Base-by-base conservation (phyloP, 805 yeast genomes). In the Candida chilensis region DNA sequence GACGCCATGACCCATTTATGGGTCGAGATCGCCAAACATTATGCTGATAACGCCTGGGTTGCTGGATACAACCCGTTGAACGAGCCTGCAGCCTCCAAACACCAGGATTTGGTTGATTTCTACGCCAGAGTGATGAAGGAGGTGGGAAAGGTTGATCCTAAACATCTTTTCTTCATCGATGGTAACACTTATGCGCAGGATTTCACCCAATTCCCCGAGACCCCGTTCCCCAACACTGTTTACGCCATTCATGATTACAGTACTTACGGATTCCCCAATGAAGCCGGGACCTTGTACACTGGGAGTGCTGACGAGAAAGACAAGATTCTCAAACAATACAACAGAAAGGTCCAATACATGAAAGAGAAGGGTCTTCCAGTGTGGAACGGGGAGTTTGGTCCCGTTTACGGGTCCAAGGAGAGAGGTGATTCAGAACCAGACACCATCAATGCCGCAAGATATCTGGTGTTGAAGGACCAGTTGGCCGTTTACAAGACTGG, bases 41-140 rank as follows among this genome's bases (percentile, higher is more conserved):
- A 69, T 43, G 57, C 52, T 37, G 64, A 57, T 32, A 67, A 69
- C 41, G 41, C 48, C 13, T 66, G 67, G 67, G 57, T 69, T 32
- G 74, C 74, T 5, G 75, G 75, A 11, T 69, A 66, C 46, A 69
- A 69, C 36, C 66, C 72, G 14, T 48, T 69, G 45, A 69, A 69
- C 44, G 75, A 69, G 43, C 75, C 75, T 3, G 68, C 72, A 2
- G 63, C 57, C 21, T 39, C 63, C 2, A 57, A 64, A 30, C 71
- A 66, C 36, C 29, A 47, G 18, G 58, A 62, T 36, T 51, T 69
- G 43, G 50, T 57, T 14, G 36, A 42, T 8, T 67, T 56, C 38
- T 69, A 69, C 38, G 37, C 35, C 3, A 43, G 60, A 34, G 42
- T 60, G 16, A 71, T 59, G 32, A 44, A 48, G 21, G 61, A 43